Evolutionary conservation across 2,329 filamentous ascomycete species (phyloP), one percentile per base, ranked within the genome.

Genomic region (Sporothrix curviconia): DNA sequence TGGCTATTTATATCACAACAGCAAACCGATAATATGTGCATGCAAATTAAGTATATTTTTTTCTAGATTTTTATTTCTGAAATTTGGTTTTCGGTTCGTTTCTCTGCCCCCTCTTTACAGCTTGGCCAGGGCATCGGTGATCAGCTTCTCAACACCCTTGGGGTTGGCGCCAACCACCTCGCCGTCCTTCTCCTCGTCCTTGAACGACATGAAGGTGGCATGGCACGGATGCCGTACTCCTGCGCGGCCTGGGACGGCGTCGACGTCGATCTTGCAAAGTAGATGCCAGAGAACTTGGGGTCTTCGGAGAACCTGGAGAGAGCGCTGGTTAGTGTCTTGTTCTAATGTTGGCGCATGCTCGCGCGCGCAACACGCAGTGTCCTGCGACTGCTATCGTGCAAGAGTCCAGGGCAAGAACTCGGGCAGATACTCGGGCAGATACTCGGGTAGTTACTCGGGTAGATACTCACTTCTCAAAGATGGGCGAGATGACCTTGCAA

Each of bases 151-250:
- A 11, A 95, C 74, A n/a, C 79, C 84, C 50, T 73, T 71, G n/a
- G 86, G 86, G 75, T 90, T 90, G 66, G 90, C 91, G 62, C 92
- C 92, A 28, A 94, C 83, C 59, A 96, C 75, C 74, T 90, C 86
- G 43, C 74, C 78, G 36, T 84, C 72, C 78, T 89, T 87, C 71
- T 89, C 71, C 63, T 88, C 90, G 65, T 85, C 73, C 80, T 90
- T 89, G 83, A 91, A 96, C 68, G 95, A 72, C 57, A 88, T 68
- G 77, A 97, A 96, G 28, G 90, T 95, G 92, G 92, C 91, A 97
- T 96, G 70, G 92, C 91, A 66, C 89, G 84, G 71, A 97, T 82
- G 63, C 83, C 83, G 62, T 94, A 84, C 69, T 94, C 84, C 67
- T 86, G 80, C 32, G 89, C 84, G 51, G 1, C 89, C 84, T 64